Base-by-base conservation (phyloP, 2,329 filamentous ascomycete species). In the Fusarium stilboides region DNA sequence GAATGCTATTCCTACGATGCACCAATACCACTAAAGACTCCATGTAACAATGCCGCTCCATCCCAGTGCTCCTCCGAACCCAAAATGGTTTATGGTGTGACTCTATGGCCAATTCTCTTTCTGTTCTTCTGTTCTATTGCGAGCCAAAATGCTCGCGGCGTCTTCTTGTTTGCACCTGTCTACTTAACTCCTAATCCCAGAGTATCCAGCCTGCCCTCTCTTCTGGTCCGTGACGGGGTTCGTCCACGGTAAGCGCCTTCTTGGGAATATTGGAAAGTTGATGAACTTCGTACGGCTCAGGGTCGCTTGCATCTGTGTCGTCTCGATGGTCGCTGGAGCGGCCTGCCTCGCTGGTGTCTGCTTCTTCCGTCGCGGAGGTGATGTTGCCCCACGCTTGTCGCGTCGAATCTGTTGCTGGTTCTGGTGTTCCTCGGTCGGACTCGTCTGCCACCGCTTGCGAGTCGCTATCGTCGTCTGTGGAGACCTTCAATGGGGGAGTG, bases 301-400 rank as follows among this genome's bases (percentile, higher is more conserved):
- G 71, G 15, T 80, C 79, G 31, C 78, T 80, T 24, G 76, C 74
- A 22, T 79, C 78, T 7, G 77, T 77, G 4, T 66, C 77, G n/a
- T 79, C 77, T 8, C 52, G 70, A 19, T 75, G 74, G 10, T 80
- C 78, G 52, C 77, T 78, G 4, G 77, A 78, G 36, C 76, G 75
- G 4, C 67, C 74, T 10, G 70, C 70, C 33, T 80, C 79, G 57
- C 77, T 79, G 6, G 75, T 78, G 24, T 80, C 77, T 8, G 75
- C 44, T 20, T 77, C 77, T 6, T 79, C 77, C 1, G 72, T 72
- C 5, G 73, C 72, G 6, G 76, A 76, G 0, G 67, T 65, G 12
- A 66, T 55, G 26, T 67, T 67, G 4, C 55, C 62, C 8, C 61
- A 56, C 15, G 62, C 33, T 17, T 46, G 45, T 58, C 47, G 58